A percentile compares a stretch with the other conserved stretches of the same genome.
These are phyloP conservation scores for Ganoderma meredithae DNA, from an alignment of 1,284 basidiomycete genomes.

Conservation along the genomic window DNA sequence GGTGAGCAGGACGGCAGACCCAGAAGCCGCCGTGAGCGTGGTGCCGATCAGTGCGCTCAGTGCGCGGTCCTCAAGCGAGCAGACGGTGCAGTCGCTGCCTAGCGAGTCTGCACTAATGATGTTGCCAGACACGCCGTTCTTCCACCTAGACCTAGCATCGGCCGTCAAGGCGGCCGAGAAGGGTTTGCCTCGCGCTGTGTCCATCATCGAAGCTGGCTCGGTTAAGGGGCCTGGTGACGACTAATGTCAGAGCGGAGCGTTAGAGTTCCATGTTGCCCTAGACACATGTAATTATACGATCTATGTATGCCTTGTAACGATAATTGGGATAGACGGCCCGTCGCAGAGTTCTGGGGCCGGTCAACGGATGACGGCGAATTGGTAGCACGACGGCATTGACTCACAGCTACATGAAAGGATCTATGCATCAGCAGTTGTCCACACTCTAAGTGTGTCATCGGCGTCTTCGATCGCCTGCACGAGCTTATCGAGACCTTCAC, in stretches of 20 bases:
- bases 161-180: conserved; percentile 76
- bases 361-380: background rate
- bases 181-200: conserved; percentile 27
- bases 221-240: background rate
- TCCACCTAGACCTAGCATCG: conserved; percentile 81
- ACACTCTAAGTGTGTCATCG: conserved; percentile 71
- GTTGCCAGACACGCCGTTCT: conserved; percentile 75
- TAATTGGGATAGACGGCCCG: conserved; percentile 6
- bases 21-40: conserved; percentile 19
- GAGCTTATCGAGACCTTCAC: conserved; percentile 52
- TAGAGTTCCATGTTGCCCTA: background rate
- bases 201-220: conserved; percentile 16
- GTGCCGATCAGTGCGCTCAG: conserved; percentile 11
- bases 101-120: conserved; percentile 41
- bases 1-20: conserved; percentile 25
- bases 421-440: conserved; percentile 55
- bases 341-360: background rate
- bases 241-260: background rate
- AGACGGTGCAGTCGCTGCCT: conserved; percentile 34
- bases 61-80: conserved; percentile 34
- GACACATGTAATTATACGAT: conserved; percentile 24
- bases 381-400: background rate
- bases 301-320: conserved; percentile 26
- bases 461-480: conserved; percentile 65
- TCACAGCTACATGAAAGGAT: background rate